Conservation (phyloP, 2,329 filamentous ascomycete species). For the Septoria petroselini region DNA sequence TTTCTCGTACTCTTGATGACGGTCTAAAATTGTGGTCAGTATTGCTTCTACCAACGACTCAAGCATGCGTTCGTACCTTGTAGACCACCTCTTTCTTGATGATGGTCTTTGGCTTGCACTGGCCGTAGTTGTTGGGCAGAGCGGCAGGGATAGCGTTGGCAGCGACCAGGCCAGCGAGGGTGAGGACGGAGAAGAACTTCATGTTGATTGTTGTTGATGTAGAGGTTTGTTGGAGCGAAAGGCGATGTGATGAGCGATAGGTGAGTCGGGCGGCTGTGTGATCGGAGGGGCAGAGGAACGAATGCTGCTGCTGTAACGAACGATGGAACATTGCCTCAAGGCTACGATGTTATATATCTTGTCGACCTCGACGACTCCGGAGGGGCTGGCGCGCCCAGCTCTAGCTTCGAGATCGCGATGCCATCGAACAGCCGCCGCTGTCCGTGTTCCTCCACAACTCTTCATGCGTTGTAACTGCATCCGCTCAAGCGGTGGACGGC, state of each 20-base stretch:
- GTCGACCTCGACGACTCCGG: background rate
- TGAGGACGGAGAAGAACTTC: constrained; percentile 5
- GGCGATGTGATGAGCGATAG: background rate
- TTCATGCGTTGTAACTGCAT: background rate
- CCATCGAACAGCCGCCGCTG: background rate
- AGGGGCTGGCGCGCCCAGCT: background rate
- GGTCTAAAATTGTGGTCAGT: no score
- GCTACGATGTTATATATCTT: background rate
- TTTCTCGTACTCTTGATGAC: background rate
- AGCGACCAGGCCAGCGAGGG: constrained; percentile 6
- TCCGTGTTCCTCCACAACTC: background rate
- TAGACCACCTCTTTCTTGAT: background rate
- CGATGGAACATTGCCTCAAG: background rate
- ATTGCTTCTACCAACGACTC: no score
- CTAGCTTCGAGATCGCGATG: background rate
- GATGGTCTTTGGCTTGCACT: constrained; percentile 5
- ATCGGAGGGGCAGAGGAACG: background rate
- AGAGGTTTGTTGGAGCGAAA: background rate
- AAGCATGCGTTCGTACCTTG: no score
- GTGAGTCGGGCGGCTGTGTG: background rate
- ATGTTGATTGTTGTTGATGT: background rate
- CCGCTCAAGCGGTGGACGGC: background rate
- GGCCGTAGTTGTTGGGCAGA: constrained; percentile 6
- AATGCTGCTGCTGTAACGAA: background rate
- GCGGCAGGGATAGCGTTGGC: constrained; percentile 5